These are phyloP conservation scores for Termitomyces titanicus DNA, from an alignment of 768 basidiomycete genomes.

Conservation along the genomic window DNA sequence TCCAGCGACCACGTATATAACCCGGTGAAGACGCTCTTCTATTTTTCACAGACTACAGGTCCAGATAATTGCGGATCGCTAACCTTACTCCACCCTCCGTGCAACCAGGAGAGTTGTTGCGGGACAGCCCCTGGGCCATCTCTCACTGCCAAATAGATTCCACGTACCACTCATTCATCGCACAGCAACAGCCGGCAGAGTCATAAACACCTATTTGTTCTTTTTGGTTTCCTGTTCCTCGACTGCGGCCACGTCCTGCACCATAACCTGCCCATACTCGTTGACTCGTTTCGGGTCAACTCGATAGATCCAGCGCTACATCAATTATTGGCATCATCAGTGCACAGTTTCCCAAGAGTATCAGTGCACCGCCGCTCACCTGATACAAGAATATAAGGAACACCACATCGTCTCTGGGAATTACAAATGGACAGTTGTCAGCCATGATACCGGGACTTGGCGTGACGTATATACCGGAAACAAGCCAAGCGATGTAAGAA, in stretches of 20 bases:
- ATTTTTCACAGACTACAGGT: conserved; percentile 14
- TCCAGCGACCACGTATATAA: background rate
- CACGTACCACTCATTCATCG: background rate
- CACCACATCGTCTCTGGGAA: conserved; percentile 74
- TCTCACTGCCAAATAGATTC: background rate
- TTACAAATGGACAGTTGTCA: conserved; percentile 17
- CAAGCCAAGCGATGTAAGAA: conserved; percentile 87
- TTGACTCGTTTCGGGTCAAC: conserved; percentile 93
- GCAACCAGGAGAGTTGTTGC: conserved; percentile 12
- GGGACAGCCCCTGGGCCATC: conserved; percentile 2
- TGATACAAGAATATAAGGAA: conserved; percentile 93
- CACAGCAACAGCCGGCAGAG: background rate
- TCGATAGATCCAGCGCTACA: conserved; percentile 94
- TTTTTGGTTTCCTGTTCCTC: conserved; percentile 59
- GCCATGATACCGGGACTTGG: conserved; percentile 16
- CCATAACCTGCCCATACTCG: conserved; percentile 89
- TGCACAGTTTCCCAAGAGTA: background rate
- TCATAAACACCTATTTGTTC: conserved; percentile 33
- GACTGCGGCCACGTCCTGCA: conserved; percentile 37
- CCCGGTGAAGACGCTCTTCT: background rate
- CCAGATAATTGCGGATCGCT: conserved; percentile 10
- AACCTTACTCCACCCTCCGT: conserved; percentile 21
- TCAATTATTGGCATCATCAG: conserved; percentile 18
- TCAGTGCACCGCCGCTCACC: conserved; percentile 39
- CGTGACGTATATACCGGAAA: conserved; percentile 48